Evolutionary conservation across 495 filamentous ascomycete genomes (phyloP).

Genomic region (Aspergillus carlsbadensis): DNA sequence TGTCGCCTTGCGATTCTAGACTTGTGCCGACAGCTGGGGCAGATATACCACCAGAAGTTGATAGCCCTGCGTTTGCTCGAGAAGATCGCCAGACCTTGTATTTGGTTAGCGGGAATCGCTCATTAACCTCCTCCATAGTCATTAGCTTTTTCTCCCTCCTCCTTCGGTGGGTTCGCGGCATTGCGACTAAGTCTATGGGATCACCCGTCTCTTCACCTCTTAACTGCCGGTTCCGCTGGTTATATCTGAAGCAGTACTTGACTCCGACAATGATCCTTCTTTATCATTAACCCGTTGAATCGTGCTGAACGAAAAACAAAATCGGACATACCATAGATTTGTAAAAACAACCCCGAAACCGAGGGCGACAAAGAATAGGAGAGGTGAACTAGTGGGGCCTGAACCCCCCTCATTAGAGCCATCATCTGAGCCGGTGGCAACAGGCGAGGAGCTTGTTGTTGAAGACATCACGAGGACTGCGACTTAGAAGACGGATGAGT

Average conservation of each 20-base stretch:
- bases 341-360: conserved; percentile 99
- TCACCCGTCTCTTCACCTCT: conserved; percentile 83
- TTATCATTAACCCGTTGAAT: background rate
- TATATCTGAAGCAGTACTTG: conserved; percentile 99
- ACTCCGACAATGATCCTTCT: conserved; percentile 97
- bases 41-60: conserved; percentile 82
- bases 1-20: conserved; percentile 20
- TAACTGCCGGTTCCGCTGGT: conserved; percentile 82
- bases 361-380: conserved; percentile 95
- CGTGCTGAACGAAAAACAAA: background rate
- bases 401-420: conserved; percentile 22
- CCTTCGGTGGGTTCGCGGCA: conserved; percentile 77
- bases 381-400: conserved; percentile 77
- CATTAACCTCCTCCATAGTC: conserved; percentile 98
- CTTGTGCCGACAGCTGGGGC: conserved; percentile 50
- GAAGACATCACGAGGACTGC: conserved; percentile 21
- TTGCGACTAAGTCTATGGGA: conserved; percentile 72
- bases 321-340: conserved; percentile 78
- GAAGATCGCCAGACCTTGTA: conserved; percentile 92
- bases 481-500: background rate
- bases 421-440: conserved; percentile 20
- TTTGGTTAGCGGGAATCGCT: conserved; percentile 90
- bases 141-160: conserved; percentile 95
- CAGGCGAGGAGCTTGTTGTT: conserved; percentile 21
- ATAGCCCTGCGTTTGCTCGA: conserved; percentile 78